Evolutionary conservation across 73 alveolate species (phyloP).

Genomic region (Paramecium primaurelia): DNA sequence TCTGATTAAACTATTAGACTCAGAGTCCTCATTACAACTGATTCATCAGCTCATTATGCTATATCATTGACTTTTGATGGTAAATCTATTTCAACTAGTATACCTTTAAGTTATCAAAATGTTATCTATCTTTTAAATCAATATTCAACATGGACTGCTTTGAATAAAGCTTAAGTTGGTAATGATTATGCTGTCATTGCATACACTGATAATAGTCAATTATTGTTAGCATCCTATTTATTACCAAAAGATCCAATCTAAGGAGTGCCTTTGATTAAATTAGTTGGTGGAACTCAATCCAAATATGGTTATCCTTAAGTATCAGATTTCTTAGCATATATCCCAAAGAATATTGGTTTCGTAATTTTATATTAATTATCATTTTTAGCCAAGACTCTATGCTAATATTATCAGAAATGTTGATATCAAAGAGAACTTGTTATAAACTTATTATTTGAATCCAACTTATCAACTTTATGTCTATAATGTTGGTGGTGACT

Average conservation of each 20-base stretch:
- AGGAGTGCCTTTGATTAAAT: background rate
- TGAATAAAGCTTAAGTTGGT: background rate
- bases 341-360: background rate
- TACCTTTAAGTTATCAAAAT: background rate
- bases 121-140: background rate
- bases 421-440: background rate
- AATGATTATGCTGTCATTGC: slow-evolving; percentile 24
- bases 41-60: background rate
- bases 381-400: slow-evolving; percentile 23
- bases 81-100: background rate
- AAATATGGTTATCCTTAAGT: slow-evolving; percentile 22
- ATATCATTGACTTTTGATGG: background rate
- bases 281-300: background rate
- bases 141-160: background rate
- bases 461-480: background rate
- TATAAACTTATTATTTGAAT: background rate
- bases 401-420: background rate
- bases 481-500: background rate
- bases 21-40: background rate
- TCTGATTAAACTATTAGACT: background rate
- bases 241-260: background rate
- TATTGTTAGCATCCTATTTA: background rate
- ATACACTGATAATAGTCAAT: background rate
- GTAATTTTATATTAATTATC: background rate
- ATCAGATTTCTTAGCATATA: background rate